Evolutionary conservation across 73 alveolate genomes (phyloP), one percentile per base, ranked within the genome.

Genomic region (Paramecium primaurelia): DNA sequence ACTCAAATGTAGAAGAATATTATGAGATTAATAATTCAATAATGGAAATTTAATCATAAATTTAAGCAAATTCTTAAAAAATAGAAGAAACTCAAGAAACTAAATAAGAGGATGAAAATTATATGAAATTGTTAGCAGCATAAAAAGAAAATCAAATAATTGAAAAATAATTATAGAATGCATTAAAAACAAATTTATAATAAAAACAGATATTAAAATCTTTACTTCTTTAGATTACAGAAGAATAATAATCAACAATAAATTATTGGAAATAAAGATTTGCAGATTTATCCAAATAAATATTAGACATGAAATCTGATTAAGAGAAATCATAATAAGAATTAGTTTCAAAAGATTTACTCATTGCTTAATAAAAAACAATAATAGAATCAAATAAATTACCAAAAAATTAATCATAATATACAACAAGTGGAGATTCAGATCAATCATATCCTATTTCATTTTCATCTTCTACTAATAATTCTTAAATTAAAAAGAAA

Each of bases 381-480:
- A 42, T 75, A 6, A 38, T 75, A 8, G 88, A 75, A 38, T 42
- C 38, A 3, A 36, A 12, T 22, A 75, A 75, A 64, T 28, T 64
- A 75, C 11, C 49, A 2, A 75, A 75, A 42, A 75, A 38, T 75
- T 42, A 34, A 75, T 38, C 88, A 4, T 36, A 22, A 42, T 75
- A 36, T 37, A 22, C 88, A n/a, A 34, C 88, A 5, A 75, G 38
- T 36, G 88, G 34, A 64, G 84, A 64, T 32, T 64, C 84, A 3
- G 58, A 36, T 75, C 38, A 75, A 36, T 75, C 88, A 10, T 75
- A 36, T 38, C 88, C 88, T 22, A 38, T 42, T 30, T 75, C 88
- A 34, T 75, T 75, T 75, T 36, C 88, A 42, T 75, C 88, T 9
- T 75, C 88, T 30, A 75, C 88, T 5, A 75, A 42, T 42, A 75